phyloP scores from a whole-genome alignment of 257 asterid genomes.

The Scutellaria baicalensis region DNA sequence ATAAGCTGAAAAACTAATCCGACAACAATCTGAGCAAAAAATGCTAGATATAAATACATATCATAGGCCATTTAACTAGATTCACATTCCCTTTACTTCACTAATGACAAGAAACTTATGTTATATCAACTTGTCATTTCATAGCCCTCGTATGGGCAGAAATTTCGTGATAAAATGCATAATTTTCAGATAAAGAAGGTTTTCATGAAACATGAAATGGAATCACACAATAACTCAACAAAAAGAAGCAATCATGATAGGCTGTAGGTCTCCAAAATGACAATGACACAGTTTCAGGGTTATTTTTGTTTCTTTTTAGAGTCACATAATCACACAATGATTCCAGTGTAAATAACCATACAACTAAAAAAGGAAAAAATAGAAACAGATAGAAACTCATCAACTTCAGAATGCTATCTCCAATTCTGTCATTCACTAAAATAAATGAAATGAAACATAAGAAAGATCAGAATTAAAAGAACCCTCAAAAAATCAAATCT shows the following conservation, averaged over 20 bases:
- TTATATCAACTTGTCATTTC: not conserved
- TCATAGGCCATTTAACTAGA: not conserved
- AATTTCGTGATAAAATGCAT: not conserved
- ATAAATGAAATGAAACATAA: not conserved
- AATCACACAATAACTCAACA: not conserved
- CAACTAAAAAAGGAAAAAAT: not conserved
- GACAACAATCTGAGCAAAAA: not conserved
- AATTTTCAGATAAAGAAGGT: not conserved
- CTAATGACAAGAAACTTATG: slow-evolving; percentile 7
- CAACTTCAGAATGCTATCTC: slow-evolving; percentile 2
- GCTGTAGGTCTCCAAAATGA: not conserved
- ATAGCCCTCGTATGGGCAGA: not conserved
- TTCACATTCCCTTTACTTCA: slow-evolving; percentile 14
- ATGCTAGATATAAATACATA: not conserved
- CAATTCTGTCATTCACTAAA: not conserved
- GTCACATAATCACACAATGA: slow-evolving; percentile 8
- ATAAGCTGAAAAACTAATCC: not conserved
- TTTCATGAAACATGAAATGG: not conserved
- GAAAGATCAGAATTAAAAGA: not conserved
- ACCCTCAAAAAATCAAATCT: not conserved
- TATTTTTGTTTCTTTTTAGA: not conserved
- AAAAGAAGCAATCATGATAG: not conserved
- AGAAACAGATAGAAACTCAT: not conserved
- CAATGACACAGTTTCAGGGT: not conserved
- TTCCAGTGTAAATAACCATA: slow-evolving; percentile 3